phyloP scores from a whole-genome alignment of 257 asterid species.

The Nicotiana knightiana region DNA sequence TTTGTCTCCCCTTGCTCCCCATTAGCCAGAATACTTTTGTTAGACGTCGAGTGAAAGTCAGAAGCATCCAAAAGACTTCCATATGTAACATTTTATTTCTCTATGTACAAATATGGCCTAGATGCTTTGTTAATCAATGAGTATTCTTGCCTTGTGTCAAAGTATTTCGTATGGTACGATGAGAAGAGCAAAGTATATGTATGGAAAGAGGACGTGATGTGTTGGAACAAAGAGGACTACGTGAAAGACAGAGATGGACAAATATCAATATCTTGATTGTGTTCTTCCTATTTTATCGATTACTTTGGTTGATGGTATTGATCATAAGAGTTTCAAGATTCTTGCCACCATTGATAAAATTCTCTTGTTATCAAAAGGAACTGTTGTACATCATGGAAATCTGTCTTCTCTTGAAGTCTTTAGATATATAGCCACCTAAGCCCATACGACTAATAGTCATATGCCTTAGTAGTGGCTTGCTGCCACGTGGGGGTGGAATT shows the following conservation, averaged over 20 bases:
- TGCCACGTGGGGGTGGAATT: too few species aligned
- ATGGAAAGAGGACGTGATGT: slow-evolving; percentile 70
- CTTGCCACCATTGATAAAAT: too few species aligned
- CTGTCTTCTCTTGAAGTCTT: too few species aligned
- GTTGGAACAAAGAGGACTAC: slow-evolving; percentile 66
- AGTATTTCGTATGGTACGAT: slow-evolving; percentile 74
- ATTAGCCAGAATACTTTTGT: not conserved
- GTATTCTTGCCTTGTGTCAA: slow-evolving; percentile 56
- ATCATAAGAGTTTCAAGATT: slow-evolving; percentile 77
- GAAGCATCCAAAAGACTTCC: not conserved
- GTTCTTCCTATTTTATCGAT: slow-evolving; percentile 66
- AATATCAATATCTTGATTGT: slow-evolving; percentile 70
- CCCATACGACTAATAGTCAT: too few species aligned
- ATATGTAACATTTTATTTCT: not conserved
- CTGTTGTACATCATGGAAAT: too few species aligned
- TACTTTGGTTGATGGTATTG: slow-evolving; percentile 66
- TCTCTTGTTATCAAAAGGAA: too few species aligned
- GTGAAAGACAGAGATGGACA: slow-evolving; percentile 59
- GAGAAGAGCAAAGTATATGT: slow-evolving; percentile 49
- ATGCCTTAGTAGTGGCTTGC: too few species aligned
- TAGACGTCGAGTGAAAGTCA: not conserved
- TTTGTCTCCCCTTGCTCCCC: not conserved
- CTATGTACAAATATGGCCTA: slow-evolving; percentile 89
- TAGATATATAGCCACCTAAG: too few species aligned
- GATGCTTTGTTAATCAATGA: slow-evolving; percentile 82